Evolutionary conservation across 1,139 yeast genomes (phyloP).

Genomic region (Candida sp.): DNA sequence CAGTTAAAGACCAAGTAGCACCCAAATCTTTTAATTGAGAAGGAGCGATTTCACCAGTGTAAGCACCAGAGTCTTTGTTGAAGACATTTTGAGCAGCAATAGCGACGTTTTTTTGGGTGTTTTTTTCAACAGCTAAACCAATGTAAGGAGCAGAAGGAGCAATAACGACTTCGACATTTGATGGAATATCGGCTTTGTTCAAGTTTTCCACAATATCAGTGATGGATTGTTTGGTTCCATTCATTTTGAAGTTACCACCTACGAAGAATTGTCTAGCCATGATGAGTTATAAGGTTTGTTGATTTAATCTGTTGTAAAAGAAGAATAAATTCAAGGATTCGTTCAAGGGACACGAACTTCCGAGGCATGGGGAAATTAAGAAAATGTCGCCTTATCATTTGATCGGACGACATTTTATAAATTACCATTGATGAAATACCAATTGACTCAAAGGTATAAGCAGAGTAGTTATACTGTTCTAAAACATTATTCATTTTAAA

Average conservation of each 20-base stretch:
- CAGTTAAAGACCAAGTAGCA: slow-evolving; percentile 92
- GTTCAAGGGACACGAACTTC: slow-evolving; percentile 1
- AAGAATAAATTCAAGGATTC: not conserved
- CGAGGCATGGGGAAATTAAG: not conserved
- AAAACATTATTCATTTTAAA: too few relatives aligned
- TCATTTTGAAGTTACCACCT: slow-evolving; percentile 99
- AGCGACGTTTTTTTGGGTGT: slow-evolving; percentile 69
- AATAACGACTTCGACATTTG: slow-evolving; percentile 83
- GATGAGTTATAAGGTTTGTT: slow-evolving; percentile 14
- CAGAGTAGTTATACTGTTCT: too few relatives aligned
- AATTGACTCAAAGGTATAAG: too few relatives aligned
- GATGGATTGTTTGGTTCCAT: slow-evolving; percentile 89
- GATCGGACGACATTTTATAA: not conserved
- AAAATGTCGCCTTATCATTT: not conserved
- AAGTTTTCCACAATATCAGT: slow-evolving; percentile 78
- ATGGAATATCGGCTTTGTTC: slow-evolving; percentile 73
- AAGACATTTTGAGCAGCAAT: slow-evolving; percentile 92
- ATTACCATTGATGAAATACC: too few relatives aligned
- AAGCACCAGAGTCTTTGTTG: slow-evolving; percentile 90
- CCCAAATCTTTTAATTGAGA: slow-evolving; percentile 88
- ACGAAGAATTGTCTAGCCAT: slow-evolving; percentile 93
- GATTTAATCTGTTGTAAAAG: slow-evolving; percentile 12
- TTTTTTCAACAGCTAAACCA: slow-evolving; percentile 64
- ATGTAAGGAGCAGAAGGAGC: slow-evolving; percentile 97
- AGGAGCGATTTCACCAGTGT: slow-evolving; percentile 95